Percentiles rank a stretch among this genome's conserved stretches.
Conservation (phyloP, 805 yeast genomes). For the Candida orba region DNA sequence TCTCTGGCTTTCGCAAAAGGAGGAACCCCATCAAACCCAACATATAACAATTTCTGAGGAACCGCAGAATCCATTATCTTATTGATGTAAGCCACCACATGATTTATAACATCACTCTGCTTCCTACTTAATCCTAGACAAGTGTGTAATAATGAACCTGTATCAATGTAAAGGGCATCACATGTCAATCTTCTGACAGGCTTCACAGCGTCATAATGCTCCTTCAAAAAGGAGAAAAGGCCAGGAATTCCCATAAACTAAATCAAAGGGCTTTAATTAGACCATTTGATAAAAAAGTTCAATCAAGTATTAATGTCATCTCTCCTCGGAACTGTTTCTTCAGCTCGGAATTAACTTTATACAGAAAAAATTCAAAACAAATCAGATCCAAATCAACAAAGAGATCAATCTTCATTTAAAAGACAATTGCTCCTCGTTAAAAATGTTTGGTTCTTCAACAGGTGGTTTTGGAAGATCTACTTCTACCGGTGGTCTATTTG, state of each 20-base stretch:
- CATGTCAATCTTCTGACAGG: conserved; percentile 38
- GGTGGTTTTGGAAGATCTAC: conserved; percentile 19
- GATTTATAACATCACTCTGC: conserved; percentile 69
- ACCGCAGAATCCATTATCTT: conserved; percentile 31
- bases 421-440: not conserved
- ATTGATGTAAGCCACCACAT: conserved; percentile 25
- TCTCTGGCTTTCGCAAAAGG: conserved; percentile 96
- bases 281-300: no score
- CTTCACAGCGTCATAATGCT: not conserved
- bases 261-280: no score
- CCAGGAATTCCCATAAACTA: conserved; percentile 17
- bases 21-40: conserved; percentile 98
- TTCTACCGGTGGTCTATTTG: conserved; percentile 20
- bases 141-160: conserved; percentile 86
- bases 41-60: conserved; percentile 70
- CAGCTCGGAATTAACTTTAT: not conserved
- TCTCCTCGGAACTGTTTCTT: no score
- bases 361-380: not conserved
- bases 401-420: no score
- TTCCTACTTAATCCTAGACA: conserved; percentile 65
- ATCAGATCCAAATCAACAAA: not conserved
- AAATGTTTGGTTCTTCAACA: conserved; percentile 15
- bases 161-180: conserved; percentile 85
- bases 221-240: conserved; percentile 9
- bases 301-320: no score